Percentiles rank a stretch among this genome's conserved stretches.
phyloP scores from a whole-genome alignment of 208 protist species.

The Leptomonas seymouri region DNA sequence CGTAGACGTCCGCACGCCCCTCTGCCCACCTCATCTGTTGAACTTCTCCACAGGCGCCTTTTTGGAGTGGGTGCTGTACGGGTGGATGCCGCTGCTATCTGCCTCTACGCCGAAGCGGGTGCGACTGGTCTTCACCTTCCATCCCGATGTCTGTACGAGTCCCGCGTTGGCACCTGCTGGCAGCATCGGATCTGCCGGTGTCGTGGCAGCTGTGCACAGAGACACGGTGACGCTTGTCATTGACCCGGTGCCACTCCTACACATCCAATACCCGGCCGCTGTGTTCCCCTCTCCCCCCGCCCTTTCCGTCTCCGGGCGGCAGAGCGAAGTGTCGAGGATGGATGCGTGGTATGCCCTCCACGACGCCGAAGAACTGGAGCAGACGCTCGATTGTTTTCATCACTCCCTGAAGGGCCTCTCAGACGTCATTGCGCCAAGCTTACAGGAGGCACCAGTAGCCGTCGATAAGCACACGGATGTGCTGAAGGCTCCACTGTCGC shows the following conservation, averaged over 20 bases:
- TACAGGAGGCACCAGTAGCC: neutral
- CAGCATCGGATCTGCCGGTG: too few relatives aligned
- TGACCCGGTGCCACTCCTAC: conserved; percentile 23
- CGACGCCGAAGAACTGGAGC: conserved; percentile 21
- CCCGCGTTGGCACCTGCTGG: too few relatives aligned
- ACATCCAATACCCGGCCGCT: conserved; percentile 31
- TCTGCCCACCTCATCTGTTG: conserved; percentile 47
- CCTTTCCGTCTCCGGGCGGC: neutral
- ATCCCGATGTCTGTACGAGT: neutral
- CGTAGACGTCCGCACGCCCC: conserved; percentile 7
- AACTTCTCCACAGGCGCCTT: conserved; percentile 67
- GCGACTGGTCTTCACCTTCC: conserved; percentile 21
- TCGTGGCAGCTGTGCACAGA: neutral
- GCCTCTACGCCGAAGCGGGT: conserved; percentile 15
- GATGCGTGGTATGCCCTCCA: conserved; percentile 14
- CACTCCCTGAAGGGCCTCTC: neutral
- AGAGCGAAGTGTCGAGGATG: neutral
- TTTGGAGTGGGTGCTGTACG: conserved; percentile 65
- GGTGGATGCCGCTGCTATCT: conserved; percentile 17
- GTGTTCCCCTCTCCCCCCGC: neutral
- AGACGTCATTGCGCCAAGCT: neutral
- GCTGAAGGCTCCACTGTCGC: too few relatives aligned
- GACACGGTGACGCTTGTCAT: conserved; percentile 38
- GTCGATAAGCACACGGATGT: neutral
- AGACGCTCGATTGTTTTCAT: conserved; percentile 3